Conservation (phyloP, 345 rosid genomes). For the Salix viminalis region DNA sequence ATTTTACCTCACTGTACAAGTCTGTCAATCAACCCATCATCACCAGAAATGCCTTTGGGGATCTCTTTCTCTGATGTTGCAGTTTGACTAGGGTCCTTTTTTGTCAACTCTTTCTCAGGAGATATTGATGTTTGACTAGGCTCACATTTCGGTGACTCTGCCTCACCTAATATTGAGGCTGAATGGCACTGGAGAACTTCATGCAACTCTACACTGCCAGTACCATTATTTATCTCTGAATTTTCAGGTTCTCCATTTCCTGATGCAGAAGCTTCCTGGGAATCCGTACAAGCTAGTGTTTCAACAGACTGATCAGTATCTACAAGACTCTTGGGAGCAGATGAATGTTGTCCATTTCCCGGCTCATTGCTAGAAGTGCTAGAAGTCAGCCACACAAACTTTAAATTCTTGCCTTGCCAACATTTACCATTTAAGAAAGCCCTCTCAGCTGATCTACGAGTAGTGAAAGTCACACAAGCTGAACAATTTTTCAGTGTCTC, state of each 20-base stretch:
- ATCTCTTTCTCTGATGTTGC: slow-evolving; percentile 11
- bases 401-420: slow-evolving; percentile 74
- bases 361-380: slow-evolving; percentile 30
- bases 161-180: slow-evolving; percentile 19
- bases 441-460: slow-evolving; percentile 69
- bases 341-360: slow-evolving; percentile 27
- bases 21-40: slow-evolving; percentile 19
- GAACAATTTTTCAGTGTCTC: slow-evolving; percentile 38
- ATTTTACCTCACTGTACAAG: slow-evolving; percentile 66
- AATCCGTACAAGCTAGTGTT: slow-evolving; percentile 13
- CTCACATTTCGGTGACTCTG: slow-evolving; percentile 17
- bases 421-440: slow-evolving; percentile 74
- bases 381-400: slow-evolving; percentile 59
- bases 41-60: slow-evolving; percentile 16
- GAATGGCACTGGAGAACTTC: slow-evolving; percentile 35
- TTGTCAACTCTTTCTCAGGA: slow-evolving; percentile 11
- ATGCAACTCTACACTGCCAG: slow-evolving; percentile 17
- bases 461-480: slow-evolving; percentile 49
- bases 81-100: neutral
- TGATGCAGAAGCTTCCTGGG: slow-evolving; percentile 34
- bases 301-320: slow-evolving; percentile 32
- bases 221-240: slow-evolving; percentile 31
- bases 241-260: slow-evolving; percentile 38
- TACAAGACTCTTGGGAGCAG: slow-evolving; percentile 20
- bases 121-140: neutral